Conservation (phyloP, 495 filamentous ascomycete genomes). For the Aspergillus sclerotiicarbonarius region DNA sequence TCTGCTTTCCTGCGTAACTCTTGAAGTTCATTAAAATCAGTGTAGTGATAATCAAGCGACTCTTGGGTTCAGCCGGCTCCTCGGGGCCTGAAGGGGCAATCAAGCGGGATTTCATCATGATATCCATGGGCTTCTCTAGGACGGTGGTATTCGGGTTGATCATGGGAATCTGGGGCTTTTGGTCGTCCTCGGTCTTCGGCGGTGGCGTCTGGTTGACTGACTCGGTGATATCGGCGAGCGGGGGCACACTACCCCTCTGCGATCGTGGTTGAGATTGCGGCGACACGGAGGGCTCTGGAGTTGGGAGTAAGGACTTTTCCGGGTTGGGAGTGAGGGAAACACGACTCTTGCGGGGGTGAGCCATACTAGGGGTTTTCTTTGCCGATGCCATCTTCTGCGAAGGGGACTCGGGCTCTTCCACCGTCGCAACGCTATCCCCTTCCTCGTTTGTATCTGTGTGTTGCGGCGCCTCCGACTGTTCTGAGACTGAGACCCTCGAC, state of each 20-base stretch:
- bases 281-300: constrained; percentile 55
- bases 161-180: constrained; percentile 55
- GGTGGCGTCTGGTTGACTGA: constrained; percentile 60
- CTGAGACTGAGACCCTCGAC: constrained; percentile 26
- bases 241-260: constrained; percentile 52
- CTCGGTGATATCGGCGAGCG: constrained; percentile 76
- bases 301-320: constrained; percentile 53
- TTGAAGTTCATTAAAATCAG: constrained; percentile 94
- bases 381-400: constrained; percentile 58
- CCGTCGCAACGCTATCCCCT: constrained; percentile 48
- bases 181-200: constrained; percentile 36
- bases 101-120: constrained; percentile 82
- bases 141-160: constrained; percentile 72
- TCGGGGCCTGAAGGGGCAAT: constrained; percentile 62
- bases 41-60: constrained; percentile 87
- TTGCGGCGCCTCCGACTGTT: constrained; percentile 34
- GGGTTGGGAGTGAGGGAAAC: constrained; percentile 43
- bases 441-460: constrained; percentile 33
- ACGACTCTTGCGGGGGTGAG: constrained; percentile 54
- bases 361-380: constrained; percentile 68
- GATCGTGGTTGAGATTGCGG: constrained; percentile 53
- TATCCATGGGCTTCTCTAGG: constrained; percentile 89
- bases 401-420: constrained; percentile 58
- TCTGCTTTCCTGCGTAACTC: constrained; percentile 92
- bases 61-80: constrained; percentile 69